Conservation (phyloP, 768 basidiomycete genomes). For the Boletus insuetus region DNA sequence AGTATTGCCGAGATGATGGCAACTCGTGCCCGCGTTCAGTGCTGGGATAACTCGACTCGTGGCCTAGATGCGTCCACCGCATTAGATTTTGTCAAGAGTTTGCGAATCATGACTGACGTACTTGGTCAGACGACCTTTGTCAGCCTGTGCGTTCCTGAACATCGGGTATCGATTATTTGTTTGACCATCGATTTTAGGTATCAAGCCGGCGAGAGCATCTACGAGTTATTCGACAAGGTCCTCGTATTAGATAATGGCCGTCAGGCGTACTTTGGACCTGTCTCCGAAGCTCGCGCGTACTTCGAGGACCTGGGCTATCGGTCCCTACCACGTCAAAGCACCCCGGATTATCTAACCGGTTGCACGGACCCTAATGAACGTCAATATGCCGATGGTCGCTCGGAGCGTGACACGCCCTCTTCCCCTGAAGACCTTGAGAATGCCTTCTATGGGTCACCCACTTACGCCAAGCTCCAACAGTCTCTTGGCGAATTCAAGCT, state of each 20-base stretch:
- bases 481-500: slow-evolving; percentile 55
- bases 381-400: slow-evolving; percentile 64
- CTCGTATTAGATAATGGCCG: slow-evolving; percentile 78
- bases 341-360: slow-evolving; percentile 82
- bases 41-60: slow-evolving; percentile 82
- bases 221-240: slow-evolving; percentile 83
- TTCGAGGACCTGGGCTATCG: slow-evolving; percentile 75
- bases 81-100: slow-evolving; percentile 76
- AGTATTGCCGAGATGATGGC: slow-evolving; percentile 88
- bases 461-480: slow-evolving; percentile 41
- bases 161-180: neutral
- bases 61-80: slow-evolving; percentile 87
- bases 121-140: slow-evolving; percentile 78
- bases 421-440: slow-evolving; percentile 66
- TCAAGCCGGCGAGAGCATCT: slow-evolving; percentile 80
- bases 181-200: slow-evolving; percentile 39
- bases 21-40: slow-evolving; percentile 74
- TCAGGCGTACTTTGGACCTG: slow-evolving; percentile 79
- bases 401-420: slow-evolving; percentile 53
- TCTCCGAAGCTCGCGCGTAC: slow-evolving; percentile 70
- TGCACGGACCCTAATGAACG: slow-evolving; percentile 87
- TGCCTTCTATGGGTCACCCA: slow-evolving; percentile 53
- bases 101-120: slow-evolving; percentile 84
- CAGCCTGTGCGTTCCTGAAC: slow-evolving; percentile 49
- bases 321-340: slow-evolving; percentile 76